Base-by-base conservation (phyloP, 2,329 filamentous ascomycete species). In the Exophiala lecanii-corni region DNA sequence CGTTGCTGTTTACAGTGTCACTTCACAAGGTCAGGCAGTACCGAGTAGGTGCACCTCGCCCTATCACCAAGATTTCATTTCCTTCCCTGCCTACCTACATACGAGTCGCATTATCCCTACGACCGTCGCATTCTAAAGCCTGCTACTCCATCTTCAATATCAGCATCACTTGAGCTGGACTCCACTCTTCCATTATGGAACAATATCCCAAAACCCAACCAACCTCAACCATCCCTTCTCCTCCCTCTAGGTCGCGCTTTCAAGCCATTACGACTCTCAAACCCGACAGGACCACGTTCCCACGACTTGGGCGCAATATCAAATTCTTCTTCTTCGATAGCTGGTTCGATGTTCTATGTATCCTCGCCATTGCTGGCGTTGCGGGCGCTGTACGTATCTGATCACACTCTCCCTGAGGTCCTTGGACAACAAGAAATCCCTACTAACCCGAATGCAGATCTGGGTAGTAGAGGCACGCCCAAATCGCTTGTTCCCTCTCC, bases 311-410 rank as follows among this genome's bases (percentile, higher is more conserved):
- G 12, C 41, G 26, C 13, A 44, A 48, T 30, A 15, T 35, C 9
- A 44, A 41, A 30, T 33, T 23, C 12, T 48, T 44, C 37, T 35
- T 45, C 10, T 17, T 49, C 25, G 41, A 45, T 21, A 38, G 36
- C 18, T 47, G 39, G 39, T 32, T 28, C n/a, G 44, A 47, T 20
- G 5, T 47, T 13, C 7, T 43, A 17, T 35, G 35, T 18, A 19
- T 45, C 18, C 18, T 49, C n/a, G 6, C 31, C 17, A 19, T 45
- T 18, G 21, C 30, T 9, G 46, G 32, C 2, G 17, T 41, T 18
- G 23, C 38, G 9, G 42, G 41, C 3, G 28, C 33, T 23, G 43
- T 46, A 41, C 20, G 43, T 17, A 17, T 28, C 19, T n/a, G n/a
- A n/a, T n/a, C n/a, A n/a, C n/a, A n/a, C n/a, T n/a, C n/a, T 20